A percentile compares a stretch with the other conserved stretches of the same genome.
phyloP scores from a whole-genome alignment of 495 filamentous ascomycete genomes.

The Usnea hakonensis region DNA sequence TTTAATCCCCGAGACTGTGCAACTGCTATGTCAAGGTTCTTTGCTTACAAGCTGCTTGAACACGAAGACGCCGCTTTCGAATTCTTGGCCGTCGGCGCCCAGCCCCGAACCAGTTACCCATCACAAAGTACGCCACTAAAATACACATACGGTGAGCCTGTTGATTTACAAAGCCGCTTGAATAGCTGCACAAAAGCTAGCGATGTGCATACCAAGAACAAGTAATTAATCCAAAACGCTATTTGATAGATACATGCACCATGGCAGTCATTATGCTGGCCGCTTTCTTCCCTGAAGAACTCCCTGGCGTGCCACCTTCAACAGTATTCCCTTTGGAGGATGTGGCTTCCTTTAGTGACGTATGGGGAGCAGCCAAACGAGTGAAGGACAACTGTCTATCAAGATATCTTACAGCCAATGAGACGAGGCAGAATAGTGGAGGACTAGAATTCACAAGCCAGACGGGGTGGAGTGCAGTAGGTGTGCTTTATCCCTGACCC shows the following conservation, averaged over 20 bases:
- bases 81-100: neutral
- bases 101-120: neutral
- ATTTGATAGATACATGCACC: slow-evolving; percentile 7
- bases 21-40: neutral
- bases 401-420: neutral
- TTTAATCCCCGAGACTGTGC: neutral
- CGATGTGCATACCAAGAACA: neutral
- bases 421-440: neutral
- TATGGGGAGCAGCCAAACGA: neutral
- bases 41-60: neutral
- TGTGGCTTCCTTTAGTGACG: neutral
- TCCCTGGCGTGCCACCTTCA: neutral
- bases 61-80: neutral
- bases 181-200: neutral
- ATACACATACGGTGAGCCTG: neutral
- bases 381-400: neutral
- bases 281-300: neutral
- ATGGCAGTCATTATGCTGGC: slow-evolving; percentile 3
- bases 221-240: neutral
- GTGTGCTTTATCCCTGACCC: neutral
- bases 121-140: neutral
- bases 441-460: neutral
- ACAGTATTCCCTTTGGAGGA: neutral
- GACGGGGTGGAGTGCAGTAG: slow-evolving; percentile 3
- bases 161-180: neutral